Evolutionary conservation across 306 rosid genomes (phyloP), one percentile per base, ranked within the genome.

Genomic region (Prunus salicina): DNA sequence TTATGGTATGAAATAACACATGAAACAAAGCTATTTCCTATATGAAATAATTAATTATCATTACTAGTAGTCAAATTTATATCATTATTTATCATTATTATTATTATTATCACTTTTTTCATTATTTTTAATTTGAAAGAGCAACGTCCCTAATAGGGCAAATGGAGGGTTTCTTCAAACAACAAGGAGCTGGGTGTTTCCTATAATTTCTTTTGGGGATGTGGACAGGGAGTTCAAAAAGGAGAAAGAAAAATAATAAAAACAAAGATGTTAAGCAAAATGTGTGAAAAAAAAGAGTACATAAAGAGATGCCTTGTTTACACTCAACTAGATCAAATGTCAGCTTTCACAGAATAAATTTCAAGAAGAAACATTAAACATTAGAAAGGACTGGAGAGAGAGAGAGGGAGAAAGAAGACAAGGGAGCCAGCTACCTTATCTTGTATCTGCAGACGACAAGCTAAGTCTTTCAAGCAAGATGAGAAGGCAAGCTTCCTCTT

Each of bases 391-490:
- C 12, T 22, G 27, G 62, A 73, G 60, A 65, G 51, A 62, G 12
- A 53, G 12, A 55, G 60, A 55, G 24, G 12, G 24, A n/a, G 14
- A 55, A n/a, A 19, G 60, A 55, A 55, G 60, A 55, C 13, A 55
- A 22, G 8, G 20, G 24, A 76, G 47, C 79, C 68, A 61, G 22
- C 58, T 62, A 93, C 96, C 98, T 89, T 84, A 50, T 90, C 90
- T 79, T 93, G 98, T 85, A 89, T 81, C 78, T 89, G 79, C 14
- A 69, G 79, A 80, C 91, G 90, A 22, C 22, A 22, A 22, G 22
- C 22, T 22, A 22, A 22, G 22, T 22, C 22, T 22, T 22, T 22
- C 22, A 22, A 22, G 22, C 22, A 22, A 22, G 22, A 22, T 22
- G 22, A 22, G 22, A 22, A 22, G 22, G 22, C 22, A 22, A 22